These are phyloP conservation scores for Ceratobasidium theobromae DNA, from an alignment of 1,284 basidiomycete genomes.

Conservation along the genomic window DNA sequence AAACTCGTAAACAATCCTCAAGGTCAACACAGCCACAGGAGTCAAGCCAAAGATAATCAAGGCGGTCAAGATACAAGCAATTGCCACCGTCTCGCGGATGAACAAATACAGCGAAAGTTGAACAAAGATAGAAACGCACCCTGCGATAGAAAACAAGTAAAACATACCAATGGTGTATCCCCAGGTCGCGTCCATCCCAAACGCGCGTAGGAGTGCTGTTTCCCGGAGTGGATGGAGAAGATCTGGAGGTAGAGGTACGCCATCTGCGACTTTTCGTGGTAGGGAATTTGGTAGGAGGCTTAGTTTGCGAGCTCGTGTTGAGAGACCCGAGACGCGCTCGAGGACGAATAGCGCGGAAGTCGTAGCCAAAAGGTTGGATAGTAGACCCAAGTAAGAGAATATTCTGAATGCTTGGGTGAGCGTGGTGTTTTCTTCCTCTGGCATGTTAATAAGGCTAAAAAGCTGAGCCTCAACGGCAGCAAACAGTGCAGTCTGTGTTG, in stretches of 20 bases:
- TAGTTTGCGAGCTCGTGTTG: constrained; percentile 23
- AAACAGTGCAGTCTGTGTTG: constrained; percentile 12
- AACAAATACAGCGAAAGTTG: constrained; percentile 23
- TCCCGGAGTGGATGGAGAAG: constrained; percentile 13
- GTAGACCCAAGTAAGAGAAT: constrained; percentile 21
- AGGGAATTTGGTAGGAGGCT: constrained; percentile 15
- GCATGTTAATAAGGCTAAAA: constrained; percentile 13
- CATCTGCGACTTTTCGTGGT: constrained; percentile 6
- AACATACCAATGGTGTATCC: constrained; percentile 27
- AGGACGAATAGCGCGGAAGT: constrained; percentile 30
- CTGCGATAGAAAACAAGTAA: constrained; percentile 19
- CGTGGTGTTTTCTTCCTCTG: neutral
- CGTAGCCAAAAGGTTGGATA: constrained; percentile 22
- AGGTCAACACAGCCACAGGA: constrained; percentile 8
- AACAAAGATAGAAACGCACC: constrained; percentile 22
- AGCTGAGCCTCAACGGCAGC: constrained; percentile 30
- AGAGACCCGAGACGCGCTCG: constrained; percentile 23
- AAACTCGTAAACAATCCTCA: constrained; percentile 19
- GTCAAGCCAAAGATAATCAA: constrained; percentile 15
- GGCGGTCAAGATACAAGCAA: constrained; percentile 1
- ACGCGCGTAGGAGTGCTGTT: constrained; percentile 16
- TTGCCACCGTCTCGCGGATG: constrained; percentile 16
- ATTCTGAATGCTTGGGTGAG: constrained; percentile 20
- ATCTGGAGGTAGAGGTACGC: constrained; percentile 18
- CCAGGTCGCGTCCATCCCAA: constrained; percentile 30